These are phyloP conservation scores for Ophiostoma sp. DNA, from an alignment of 2,329 filamentous ascomycete species.

Conservation along the genomic window DNA sequence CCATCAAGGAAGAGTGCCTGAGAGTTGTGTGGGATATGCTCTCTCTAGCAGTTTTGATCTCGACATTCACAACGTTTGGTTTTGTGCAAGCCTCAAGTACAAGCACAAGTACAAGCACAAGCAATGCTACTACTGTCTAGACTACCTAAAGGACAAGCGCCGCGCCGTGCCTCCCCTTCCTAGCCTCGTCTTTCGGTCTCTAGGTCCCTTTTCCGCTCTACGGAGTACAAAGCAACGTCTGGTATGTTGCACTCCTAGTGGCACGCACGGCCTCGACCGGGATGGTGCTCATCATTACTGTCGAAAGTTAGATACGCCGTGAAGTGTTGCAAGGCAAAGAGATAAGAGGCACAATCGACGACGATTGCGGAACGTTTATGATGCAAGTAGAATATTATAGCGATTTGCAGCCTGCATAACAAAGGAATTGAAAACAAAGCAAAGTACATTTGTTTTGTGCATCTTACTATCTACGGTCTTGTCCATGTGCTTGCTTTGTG, in stretches of 20 bases:
- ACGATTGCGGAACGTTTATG: neutral
- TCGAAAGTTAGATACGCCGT: neutral
- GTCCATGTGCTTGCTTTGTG: too few relatives aligned
- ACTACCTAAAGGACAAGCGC: neutral
- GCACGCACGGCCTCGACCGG: neutral
- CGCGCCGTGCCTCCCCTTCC: neutral
- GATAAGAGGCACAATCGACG: neutral
- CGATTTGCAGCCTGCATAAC: neutral
- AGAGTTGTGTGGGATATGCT: too few relatives aligned
- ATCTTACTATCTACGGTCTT: neutral
- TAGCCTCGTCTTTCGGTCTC: neutral
- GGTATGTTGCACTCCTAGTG: neutral
- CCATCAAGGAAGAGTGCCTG: neutral
- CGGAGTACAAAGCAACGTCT: neutral
- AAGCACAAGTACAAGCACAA: neutral
- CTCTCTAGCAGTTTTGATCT: neutral
- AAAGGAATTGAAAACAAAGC: neutral
- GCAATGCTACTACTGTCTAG: neutral
- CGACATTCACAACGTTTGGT: neutral
- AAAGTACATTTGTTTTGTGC: neutral
- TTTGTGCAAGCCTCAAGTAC: neutral
- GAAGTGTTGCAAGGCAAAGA: neutral
- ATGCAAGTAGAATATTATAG: neutral
- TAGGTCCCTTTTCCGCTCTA: neutral
- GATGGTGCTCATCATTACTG: neutral